Conservation (phyloP, 352 stramenopile species). For the Phytopythium ostracodes region DNA sequence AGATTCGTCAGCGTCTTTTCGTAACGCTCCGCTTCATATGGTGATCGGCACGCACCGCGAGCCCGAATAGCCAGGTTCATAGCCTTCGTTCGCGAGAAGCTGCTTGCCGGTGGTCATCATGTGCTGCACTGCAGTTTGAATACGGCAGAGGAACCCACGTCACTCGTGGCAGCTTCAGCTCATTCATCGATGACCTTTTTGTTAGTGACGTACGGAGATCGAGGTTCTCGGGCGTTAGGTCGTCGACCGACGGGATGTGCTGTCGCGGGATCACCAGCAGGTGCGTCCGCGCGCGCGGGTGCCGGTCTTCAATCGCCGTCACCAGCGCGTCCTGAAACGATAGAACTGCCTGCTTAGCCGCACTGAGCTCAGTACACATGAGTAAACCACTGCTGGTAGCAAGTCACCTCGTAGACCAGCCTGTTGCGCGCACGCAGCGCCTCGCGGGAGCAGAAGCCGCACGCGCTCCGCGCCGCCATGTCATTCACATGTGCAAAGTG, state of each 20-base stretch:
- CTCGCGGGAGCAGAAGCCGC: slow-evolving; percentile 55
- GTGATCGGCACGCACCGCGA: slow-evolving; percentile 21
- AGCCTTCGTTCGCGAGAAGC: slow-evolving; percentile 41
- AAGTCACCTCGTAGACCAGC: slow-evolving; percentile 51
- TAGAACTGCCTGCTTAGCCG: neutral
- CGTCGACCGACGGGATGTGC: slow-evolving; percentile 53
- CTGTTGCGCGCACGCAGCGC: slow-evolving; percentile 37
- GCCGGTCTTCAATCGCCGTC: slow-evolving; percentile 57
- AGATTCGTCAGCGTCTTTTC: neutral
- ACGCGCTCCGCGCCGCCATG: slow-evolving; percentile 16
- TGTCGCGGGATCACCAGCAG: slow-evolving; percentile 59
- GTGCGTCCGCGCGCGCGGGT: slow-evolving; percentile 48
- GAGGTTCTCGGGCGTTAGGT: slow-evolving; percentile 34
- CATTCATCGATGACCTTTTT: too few relatives aligned
- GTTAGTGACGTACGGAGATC: slow-evolving; percentile 46
- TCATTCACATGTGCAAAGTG: neutral
- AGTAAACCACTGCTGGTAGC: neutral
- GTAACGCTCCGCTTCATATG: neutral
- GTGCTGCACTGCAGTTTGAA: slow-evolving; percentile 30
- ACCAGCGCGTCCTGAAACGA: slow-evolving; percentile 41
- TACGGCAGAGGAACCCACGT: neutral
- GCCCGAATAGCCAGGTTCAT: slow-evolving; percentile 16
- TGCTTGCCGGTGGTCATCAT: slow-evolving; percentile 55
- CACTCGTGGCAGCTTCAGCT: neutral
- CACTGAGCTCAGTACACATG: neutral